Base-by-base conservation (phyloP, 441 rosid species). In the Erodium moschatum region DNA sequence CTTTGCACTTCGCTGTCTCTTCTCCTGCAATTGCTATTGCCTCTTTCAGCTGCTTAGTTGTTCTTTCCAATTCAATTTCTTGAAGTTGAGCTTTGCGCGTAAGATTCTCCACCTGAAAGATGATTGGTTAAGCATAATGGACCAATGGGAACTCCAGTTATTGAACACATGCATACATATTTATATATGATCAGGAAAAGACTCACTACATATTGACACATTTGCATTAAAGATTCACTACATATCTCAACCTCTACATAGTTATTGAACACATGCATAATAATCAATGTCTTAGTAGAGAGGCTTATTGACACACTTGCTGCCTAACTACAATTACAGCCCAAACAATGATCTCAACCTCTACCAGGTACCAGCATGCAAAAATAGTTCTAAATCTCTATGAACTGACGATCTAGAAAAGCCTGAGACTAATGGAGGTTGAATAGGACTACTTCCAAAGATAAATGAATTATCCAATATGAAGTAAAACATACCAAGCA, bases 1-100 rank as follows among this genome's bases (percentile, higher is more conserved):
- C 97, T 74, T 89, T 89, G 86, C 97, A 91, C 82, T 89, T 91
- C 58, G 89, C 85, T 27, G 93, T 78, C 81, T 94, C 97, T 75
- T 94, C 98, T 66, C 81, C 93, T 38, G 97, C 93, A 42, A 91
- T 80, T 76, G 92, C 83, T 72, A 85, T 80, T 24, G 97, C 96
- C 79, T 91, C 98, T 77, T 87, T 89, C 72, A 89, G 84, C 76
- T 89, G 96, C 73, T 87, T 87, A 61, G 91, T 84, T 72, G 89
- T 85, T 83, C 87, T 91, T 83, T 91, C 96, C 74, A 94, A 82
- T 73, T 94, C 97, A 83, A 74, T 76, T 74, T 94, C 98, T 80
- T 91, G 97, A 70, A 84, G 82, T 65, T 85, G 98, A n/a, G 91
- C 72, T 83, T 91, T 88, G 58, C 83, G 87, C 68, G 87, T 82